A percentile compares a stretch with the other conserved stretches of the same genome.
These are phyloP conservation scores for Fusarium falciforme DNA, from an alignment of 2,329 filamentous ascomycete species.

Conservation along the genomic window DNA sequence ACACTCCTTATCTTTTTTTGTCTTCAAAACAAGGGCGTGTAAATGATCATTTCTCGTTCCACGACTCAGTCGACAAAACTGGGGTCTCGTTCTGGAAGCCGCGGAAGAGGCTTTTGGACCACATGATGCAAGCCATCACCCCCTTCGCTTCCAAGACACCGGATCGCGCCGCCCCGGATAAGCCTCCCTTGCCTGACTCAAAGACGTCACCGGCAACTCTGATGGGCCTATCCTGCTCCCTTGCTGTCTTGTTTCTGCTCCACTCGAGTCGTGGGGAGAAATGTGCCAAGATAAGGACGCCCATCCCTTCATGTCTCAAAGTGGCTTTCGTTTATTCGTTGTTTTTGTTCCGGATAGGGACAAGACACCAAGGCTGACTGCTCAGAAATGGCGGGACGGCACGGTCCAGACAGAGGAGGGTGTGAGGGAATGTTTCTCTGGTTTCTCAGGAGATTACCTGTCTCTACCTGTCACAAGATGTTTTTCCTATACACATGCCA, in stretches of 20 bases:
- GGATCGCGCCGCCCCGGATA: constrained; percentile 33
- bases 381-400: constrained; percentile 28
- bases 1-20: neutral
- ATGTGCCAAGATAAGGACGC: constrained; percentile 18
- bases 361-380: constrained; percentile 1
- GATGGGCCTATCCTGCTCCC: neutral
- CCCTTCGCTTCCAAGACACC: constrained; percentile 19
- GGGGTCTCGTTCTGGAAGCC: constrained; percentile 24
- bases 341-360: neutral
- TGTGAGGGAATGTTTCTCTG: neutral
- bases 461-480: neutral
- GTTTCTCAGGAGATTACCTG: neutral
- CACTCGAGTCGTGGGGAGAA: constrained; percentile 1
- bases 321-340: constrained; percentile 3
- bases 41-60: neutral
- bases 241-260: neutral
- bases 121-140: constrained; percentile 10
- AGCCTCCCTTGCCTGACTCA: constrained; percentile 10
- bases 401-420: constrained; percentile 20
- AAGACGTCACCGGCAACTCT: constrained; percentile 7
- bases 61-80: constrained; percentile 4
- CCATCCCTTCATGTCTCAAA: constrained; percentile 14
- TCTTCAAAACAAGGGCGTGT: constrained; percentile 11
- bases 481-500: neutral
- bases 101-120: constrained; percentile 26